A percentile compares a stretch with the other conserved stretches of the same genome.
Conservation (phyloP, 2,329 filamentous ascomycete genomes). For the Trichophyton simii region DNA sequence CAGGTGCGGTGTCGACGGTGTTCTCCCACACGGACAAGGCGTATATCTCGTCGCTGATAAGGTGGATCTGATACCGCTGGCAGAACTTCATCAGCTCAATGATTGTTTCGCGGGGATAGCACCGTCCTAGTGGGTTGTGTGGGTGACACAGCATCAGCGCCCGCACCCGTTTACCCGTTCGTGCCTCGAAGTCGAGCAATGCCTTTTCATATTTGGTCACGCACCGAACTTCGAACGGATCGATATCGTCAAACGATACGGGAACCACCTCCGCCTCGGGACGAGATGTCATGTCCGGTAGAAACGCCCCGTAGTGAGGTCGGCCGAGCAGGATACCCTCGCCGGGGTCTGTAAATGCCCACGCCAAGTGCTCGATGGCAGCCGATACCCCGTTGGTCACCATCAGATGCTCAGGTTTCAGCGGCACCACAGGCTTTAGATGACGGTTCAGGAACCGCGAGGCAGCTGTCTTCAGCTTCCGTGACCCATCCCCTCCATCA, state of each 20-base stretch:
- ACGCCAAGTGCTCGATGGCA: conserved; percentile 33
- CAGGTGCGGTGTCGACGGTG: conserved; percentile 37
- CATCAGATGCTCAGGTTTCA: conserved; percentile 18
- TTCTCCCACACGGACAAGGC: conserved; percentile 25
- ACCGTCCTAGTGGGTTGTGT: conserved; percentile 38
- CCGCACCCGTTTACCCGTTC: conserved; percentile 24
- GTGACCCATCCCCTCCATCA: conserved; percentile 27
- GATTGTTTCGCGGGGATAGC: conserved; percentile 34
- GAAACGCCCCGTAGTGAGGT: conserved; percentile 39
- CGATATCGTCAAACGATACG: conserved; percentile 24
- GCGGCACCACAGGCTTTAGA: conserved; percentile 24
- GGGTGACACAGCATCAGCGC: conserved; percentile 35
- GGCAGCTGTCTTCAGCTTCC: conserved; percentile 29
- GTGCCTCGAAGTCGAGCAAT: conserved; percentile 20
- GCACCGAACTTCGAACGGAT: conserved; percentile 27
- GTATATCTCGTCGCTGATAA: conserved; percentile 49
- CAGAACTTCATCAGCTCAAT: conserved; percentile 38
- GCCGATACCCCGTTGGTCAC: conserved; percentile 30
- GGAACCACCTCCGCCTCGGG: conserved; percentile 30
- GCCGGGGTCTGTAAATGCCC: conserved; percentile 30
- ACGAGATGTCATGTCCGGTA: conserved; percentile 37
- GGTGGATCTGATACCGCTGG: conserved; percentile 38
- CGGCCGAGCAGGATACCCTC: conserved; percentile 37
- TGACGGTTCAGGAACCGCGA: conserved; percentile 31
- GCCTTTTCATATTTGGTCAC: conserved; percentile 29